Conservation (phyloP, 2,329 filamentous ascomycete genomes). For the Colletotrichum sp. region DNA sequence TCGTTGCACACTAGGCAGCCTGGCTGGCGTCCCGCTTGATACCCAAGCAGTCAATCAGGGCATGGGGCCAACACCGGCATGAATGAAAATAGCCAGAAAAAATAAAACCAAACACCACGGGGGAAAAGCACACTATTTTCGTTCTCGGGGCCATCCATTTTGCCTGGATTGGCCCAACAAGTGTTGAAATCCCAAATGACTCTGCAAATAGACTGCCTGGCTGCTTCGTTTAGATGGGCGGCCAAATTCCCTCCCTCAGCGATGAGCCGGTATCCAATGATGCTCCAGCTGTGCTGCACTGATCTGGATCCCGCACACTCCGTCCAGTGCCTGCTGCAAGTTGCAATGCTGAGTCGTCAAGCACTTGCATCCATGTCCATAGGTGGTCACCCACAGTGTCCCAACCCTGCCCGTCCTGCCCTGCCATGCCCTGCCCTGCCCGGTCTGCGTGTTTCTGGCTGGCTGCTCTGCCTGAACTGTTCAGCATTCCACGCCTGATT, state of each 20-base stretch:
- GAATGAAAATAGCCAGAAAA: neutral
- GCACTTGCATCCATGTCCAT: neutral
- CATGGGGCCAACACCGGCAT: neutral
- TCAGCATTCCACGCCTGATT: neutral
- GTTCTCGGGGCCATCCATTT: neutral
- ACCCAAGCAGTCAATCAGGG: neutral
- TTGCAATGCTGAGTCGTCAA: conserved; percentile 4
- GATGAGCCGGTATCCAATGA: neutral
- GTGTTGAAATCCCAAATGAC: neutral
- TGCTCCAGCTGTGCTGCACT: neutral
- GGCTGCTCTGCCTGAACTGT: conserved; percentile 9
- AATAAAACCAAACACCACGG: neutral
- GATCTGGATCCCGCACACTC: conserved; percentile 1
- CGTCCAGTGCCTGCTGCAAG: neutral
- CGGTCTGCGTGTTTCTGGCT: neutral
- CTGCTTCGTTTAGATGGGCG: neutral
- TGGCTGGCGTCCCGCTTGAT: neutral
- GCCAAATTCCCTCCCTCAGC: neutral
- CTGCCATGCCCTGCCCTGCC: neutral
- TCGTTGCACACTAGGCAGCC: neutral
- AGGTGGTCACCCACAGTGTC: neutral
- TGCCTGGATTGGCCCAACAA: neutral
- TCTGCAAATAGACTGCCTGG: neutral
- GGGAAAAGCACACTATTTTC: neutral
- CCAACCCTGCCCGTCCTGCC: neutral